These are phyloP conservation scores for Lentinula aciculospora DNA, from an alignment of 768 basidiomycete genomes.

Conservation along the genomic window DNA sequence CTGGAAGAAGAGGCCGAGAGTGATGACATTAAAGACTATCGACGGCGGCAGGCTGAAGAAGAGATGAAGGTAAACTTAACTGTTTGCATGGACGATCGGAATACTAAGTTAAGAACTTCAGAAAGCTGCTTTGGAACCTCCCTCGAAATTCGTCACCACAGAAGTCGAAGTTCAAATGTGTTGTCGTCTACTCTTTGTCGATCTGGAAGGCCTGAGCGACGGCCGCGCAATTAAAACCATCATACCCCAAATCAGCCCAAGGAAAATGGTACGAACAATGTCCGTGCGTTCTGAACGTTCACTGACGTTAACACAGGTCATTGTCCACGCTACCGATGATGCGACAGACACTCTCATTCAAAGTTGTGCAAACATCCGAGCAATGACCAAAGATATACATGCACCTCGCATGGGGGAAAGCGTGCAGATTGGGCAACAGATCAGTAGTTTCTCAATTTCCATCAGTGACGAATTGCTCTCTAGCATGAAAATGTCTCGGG, in stretches of 20 bases:
- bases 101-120: slow-evolving; percentile 23
- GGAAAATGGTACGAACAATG: slow-evolving; percentile 71
- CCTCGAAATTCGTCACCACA: slow-evolving; percentile 84
- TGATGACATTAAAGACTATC: slow-evolving; percentile 73
- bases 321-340: slow-evolving; percentile 71
- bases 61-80: slow-evolving; percentile 66
- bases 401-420: slow-evolving; percentile 72
- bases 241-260: slow-evolving; percentile 91
- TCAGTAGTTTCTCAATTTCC: slow-evolving; percentile 89
- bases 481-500: slow-evolving; percentile 80
- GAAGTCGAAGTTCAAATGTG: slow-evolving; percentile 74
- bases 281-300: background rate
- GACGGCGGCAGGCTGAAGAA: slow-evolving; percentile 66
- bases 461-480: slow-evolving; percentile 85
- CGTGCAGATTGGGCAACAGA: slow-evolving; percentile 92
- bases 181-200: slow-evolving; percentile 86
- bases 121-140: slow-evolving; percentile 77
- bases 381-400: slow-evolving; percentile 92
- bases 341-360: slow-evolving; percentile 72
- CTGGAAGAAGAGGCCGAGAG: slow-evolving; percentile 87
- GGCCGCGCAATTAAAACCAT: slow-evolving; percentile 96
- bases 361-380: slow-evolving; percentile 75
- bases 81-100: background rate
- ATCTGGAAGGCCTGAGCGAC: slow-evolving; percentile 96
- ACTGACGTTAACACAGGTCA: slow-evolving; percentile 48